These are phyloP conservation scores for Erodium moschatum DNA, from an alignment of 441 rosid genomes.

Conservation along the genomic window DNA sequence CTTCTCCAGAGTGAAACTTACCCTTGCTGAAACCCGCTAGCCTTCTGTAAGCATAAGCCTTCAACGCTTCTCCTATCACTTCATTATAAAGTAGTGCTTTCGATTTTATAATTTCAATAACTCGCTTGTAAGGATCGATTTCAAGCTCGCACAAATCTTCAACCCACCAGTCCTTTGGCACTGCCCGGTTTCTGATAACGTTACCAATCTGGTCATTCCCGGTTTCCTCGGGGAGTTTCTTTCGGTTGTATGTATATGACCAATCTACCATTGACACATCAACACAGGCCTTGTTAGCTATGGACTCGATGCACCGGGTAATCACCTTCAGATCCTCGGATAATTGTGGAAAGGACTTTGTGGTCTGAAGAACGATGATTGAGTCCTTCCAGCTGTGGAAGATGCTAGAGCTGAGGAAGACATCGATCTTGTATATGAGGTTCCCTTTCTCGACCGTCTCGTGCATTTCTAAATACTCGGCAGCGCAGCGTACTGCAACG, in stretches of 20 bases:
- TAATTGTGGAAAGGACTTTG: constrained; percentile 64
- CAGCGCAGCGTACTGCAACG: constrained; percentile 79
- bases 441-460: constrained; percentile 76
- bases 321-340: constrained; percentile 80
- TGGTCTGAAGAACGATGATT: constrained; percentile 78
- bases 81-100: constrained; percentile 67
- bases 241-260: constrained; percentile 72
- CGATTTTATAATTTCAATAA: constrained; percentile 50
- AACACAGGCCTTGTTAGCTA: constrained; percentile 67
- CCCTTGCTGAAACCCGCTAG: constrained; percentile 55
- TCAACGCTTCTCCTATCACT: constrained; percentile 70
- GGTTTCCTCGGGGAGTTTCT: constrained; percentile 33
- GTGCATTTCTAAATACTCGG: constrained; percentile 89
- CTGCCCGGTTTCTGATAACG: constrained; percentile 10
- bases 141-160: constrained; percentile 88
- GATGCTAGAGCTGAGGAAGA: constrained; percentile 76
- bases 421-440: constrained; percentile 71
- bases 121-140: constrained; percentile 58
- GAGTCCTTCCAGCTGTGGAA: constrained; percentile 96
- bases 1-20: constrained; percentile 38
- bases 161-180: constrained; percentile 97
- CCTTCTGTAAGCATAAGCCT: constrained; percentile 69
- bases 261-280: constrained; percentile 65
- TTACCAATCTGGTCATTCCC: constrained; percentile 18
- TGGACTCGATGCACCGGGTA: constrained; percentile 74